phyloP scores from a whole-genome alignment of 345 rosid species.

The Linum tenue region DNA sequence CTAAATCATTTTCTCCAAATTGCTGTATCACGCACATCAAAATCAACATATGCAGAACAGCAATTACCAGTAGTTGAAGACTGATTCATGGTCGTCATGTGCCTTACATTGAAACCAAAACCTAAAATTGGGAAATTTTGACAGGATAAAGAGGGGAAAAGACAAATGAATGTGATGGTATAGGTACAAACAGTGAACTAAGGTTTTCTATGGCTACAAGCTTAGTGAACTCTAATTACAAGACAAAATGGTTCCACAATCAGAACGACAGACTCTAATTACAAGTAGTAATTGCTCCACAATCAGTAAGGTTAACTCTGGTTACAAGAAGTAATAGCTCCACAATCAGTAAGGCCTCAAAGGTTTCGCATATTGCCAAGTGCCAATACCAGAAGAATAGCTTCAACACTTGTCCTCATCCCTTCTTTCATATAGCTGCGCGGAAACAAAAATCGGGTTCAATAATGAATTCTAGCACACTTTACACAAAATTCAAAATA shows the following conservation, averaged over 20 bases:
- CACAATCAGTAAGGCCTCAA: background rate
- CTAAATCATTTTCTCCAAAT: no score
- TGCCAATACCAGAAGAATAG: conserved; percentile 91
- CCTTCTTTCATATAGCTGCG: conserved; percentile 94
- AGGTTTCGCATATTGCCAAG: background rate
- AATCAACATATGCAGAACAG: background rate
- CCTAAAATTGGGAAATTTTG: background rate
- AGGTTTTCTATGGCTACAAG: background rate
- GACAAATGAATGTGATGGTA: background rate
- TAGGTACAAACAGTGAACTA: background rate
- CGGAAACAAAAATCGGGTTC: conserved; percentile 11
- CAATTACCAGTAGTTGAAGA: background rate
- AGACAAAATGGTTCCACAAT: background rate
- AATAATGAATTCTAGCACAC: background rate
- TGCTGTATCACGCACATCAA: background rate
- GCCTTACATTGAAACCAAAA: background rate
- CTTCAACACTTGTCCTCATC: conserved; percentile 94
- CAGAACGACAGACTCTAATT: no score
- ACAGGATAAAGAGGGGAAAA: background rate
- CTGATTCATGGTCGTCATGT: background rate
- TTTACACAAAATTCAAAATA: background rate
- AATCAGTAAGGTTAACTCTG: background rate
- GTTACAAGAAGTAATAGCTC: no score
- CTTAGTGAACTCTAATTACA: background rate
- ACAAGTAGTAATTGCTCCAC: background rate